Conservation (phyloP, 768 basidiomycete genomes). For the Russula dissimulans region DNA sequence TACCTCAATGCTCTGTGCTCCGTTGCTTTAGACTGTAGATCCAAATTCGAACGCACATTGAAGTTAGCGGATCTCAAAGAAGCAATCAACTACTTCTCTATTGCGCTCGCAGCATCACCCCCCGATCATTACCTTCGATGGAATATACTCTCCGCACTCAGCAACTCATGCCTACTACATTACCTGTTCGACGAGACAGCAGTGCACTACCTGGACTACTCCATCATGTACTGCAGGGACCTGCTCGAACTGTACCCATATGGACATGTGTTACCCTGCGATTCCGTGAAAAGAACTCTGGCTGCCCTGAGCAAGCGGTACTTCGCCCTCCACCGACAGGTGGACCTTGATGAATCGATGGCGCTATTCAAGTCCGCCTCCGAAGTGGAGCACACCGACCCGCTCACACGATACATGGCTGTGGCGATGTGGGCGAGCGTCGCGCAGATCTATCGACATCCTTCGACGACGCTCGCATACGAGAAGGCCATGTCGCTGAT, state of each 20-base stretch:
- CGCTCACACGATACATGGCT: neutral
- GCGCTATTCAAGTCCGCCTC: neutral
- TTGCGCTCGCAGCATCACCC: constrained; percentile 3
- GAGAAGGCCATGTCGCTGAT: neutral
- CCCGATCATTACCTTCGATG: neutral
- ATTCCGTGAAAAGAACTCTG: neutral
- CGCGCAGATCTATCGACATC: neutral
- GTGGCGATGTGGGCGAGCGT: neutral
- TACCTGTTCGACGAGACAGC: neutral
- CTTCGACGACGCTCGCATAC: neutral
- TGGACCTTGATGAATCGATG: constrained; percentile 5
- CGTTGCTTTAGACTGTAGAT: neutral
- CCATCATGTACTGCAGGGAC: neutral
- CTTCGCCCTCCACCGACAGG: neutral
- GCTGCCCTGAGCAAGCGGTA: neutral
- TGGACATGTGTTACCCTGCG: constrained; percentile 3
- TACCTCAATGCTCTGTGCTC: neutral
- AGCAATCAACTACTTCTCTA: neutral
- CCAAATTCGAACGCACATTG: neutral
- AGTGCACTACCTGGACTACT: neutral
- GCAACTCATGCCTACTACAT: neutral
- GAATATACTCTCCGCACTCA: neutral
- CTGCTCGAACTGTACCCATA: neutral
- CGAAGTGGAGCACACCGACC: neutral
- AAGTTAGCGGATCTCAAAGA: constrained; percentile 4